A percentile compares a stretch with the other conserved stretches of the same genome.
Conservation (phyloP, 345 rosid species). For the Crucihimalaya himalaica region DNA sequence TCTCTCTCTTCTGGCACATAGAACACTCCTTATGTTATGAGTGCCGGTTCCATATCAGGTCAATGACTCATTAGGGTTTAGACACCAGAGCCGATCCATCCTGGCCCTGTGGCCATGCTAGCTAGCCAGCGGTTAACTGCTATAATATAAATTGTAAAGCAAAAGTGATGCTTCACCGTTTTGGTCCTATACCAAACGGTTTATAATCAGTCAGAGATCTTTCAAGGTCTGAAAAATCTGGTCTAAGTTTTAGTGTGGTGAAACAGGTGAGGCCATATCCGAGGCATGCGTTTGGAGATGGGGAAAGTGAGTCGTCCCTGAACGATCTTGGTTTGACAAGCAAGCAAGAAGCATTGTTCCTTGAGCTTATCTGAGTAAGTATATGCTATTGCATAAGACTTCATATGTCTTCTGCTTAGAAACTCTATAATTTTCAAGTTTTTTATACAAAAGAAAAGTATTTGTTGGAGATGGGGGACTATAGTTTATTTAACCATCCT, state of each 20-base stretch:
- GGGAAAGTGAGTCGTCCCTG: slow-evolving; percentile 63
- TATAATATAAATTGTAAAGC: not conserved
- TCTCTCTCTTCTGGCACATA: not conserved
- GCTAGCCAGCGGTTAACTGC: not conserved
- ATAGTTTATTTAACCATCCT: slow-evolving; percentile 1
- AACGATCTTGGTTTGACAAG: slow-evolving; percentile 86
- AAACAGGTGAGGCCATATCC: slow-evolving; percentile 98
- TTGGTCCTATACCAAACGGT: not conserved
- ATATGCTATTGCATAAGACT: slow-evolving; percentile 4
- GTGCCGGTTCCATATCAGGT: not conserved
- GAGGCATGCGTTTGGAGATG: slow-evolving; percentile 85
- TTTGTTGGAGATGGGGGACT: slow-evolving; percentile 22
- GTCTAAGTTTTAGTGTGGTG: slow-evolving; percentile 19
- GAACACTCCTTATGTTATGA: not conserved
- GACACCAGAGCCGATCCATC: not conserved
- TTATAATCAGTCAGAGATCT: not conserved
- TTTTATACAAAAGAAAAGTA: slow-evolving; percentile 17
- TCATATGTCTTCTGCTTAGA: slow-evolving; percentile 28
- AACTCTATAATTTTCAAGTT: not conserved
- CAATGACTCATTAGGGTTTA: not conserved
- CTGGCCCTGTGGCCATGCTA: not conserved
- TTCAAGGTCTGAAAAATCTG: not conserved
- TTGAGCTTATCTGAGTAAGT: slow-evolving; percentile 67
- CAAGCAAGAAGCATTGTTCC: slow-evolving; percentile 96
- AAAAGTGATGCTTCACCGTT: slow-evolving; percentile 6